Evolutionary conservation across 305 asterid species (phyloP), one percentile per base, ranked within the genome.

Genomic region (Lippia alba): DNA sequence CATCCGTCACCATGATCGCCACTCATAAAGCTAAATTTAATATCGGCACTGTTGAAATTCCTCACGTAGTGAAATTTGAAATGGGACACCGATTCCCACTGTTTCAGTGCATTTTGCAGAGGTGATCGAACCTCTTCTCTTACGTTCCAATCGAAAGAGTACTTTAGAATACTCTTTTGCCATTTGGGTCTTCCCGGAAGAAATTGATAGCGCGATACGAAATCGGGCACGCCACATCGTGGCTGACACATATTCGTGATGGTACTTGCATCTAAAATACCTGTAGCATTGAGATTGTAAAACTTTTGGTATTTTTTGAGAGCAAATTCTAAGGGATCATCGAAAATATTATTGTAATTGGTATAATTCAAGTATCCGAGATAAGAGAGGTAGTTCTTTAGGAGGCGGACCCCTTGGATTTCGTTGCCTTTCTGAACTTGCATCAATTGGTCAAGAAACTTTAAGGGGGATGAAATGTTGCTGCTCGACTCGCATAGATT

Each of bases 61-160:
- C 5, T 49, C 0, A 57, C 60, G 4, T n/a, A 12, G 33, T 4
- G 17, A 69, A 69, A 69, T 30, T 60, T 49, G 34, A 69, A 69
- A 11, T 33, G 41, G 0, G 74, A 32, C 0, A 11, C 39, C 0
- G 74, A 69, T 32, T 32, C 66, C 67, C 74, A 69, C 59, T 69
- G 24, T 3, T 48, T 44, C 0, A 69, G n/a, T 0, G 61, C 67
- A 5, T 12, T 58, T 30, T 60, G 36, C 11, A 59, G 16, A 0
- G 67, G 67, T 1, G 20, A 3, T 32, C 16, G 48, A 0, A 41
- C 58, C 12, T 34, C 66, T 16, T 46, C 14, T 59, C 4, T 45
- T 10, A 69, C 74, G 16, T 69, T 69, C 56, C 67, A 16, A 32
- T 69, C 46, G 5, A 69, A 69, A 18, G 51, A 2, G 11, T 48